Conservation (phyloP, 352 stramenopile genomes). For the Globisporangium takayamanum region DNA sequence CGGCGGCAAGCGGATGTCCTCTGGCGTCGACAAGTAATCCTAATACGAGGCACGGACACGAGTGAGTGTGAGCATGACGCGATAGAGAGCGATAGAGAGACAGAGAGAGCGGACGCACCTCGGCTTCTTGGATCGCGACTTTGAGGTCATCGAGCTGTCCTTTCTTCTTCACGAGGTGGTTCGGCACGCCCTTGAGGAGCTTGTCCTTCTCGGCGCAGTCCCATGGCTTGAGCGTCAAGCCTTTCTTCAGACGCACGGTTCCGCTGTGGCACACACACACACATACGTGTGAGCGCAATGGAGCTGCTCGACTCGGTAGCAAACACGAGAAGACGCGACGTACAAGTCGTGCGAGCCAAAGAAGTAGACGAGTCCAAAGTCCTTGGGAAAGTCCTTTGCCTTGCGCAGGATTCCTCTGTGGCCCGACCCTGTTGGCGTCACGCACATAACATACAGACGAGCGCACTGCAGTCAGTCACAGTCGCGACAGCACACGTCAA, state of each 20-base stretch:
- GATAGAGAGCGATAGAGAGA: background rate
- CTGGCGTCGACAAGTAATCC: constrained; percentile 67
- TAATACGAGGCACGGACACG: constrained; percentile 8
- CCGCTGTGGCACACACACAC: constrained; percentile 24
- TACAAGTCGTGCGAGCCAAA: constrained; percentile 84
- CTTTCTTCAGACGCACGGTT: constrained; percentile 54
- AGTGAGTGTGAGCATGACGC: background rate
- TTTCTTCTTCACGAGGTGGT: constrained; percentile 70
- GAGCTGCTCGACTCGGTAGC: background rate
- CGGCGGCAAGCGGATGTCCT: constrained; percentile 66
- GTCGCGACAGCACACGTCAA: background rate
- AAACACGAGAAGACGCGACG: constrained; percentile 7
- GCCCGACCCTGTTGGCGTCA: constrained; percentile 28
- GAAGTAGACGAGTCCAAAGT: constrained; percentile 81
- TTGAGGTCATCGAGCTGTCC: constrained; percentile 34
- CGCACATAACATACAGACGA: background rate
- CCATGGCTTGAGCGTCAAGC: constrained; percentile 58
- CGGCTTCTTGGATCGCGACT: constrained; percentile 53
- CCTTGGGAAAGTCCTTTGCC: constrained; percentile 56
- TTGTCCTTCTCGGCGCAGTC: constrained; percentile 62
- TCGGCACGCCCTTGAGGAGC: constrained; percentile 62
- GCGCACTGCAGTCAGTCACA: background rate
- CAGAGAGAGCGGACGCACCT: constrained; percentile 15
- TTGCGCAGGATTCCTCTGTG: constrained; percentile 70
- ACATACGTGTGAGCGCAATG: background rate